Base-by-base conservation (phyloP, 192 early-diverging fungal species). In the Coemansia umbellata region DNA sequence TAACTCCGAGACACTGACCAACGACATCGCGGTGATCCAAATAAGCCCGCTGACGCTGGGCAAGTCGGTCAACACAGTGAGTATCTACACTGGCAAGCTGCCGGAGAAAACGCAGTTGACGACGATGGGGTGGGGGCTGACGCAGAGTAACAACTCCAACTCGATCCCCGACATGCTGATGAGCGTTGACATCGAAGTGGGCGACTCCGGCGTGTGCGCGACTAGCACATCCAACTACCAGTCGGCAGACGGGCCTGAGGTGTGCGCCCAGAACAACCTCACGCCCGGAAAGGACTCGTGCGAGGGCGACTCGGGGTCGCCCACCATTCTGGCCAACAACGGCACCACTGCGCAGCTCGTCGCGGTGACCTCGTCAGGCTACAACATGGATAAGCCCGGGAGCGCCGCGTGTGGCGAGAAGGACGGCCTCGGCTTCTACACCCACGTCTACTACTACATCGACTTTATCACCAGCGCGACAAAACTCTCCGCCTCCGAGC, bases 61-160 rank as follows among this genome's bases (percentile, higher is more conserved):
- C 18, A 31, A 2, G 3, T 42, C 15, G 2, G 43, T 51, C 2
- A 11, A 18, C 2, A 50, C 62, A 0, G 31, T 55, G 13, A 36
- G 43, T 0, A 35, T 77, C 2, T 77, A 62, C 37, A 53, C 55
- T 3, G 63, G 62, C 21, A 30, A 56, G 5, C 31, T 77, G 37
- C 18, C 62, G 2, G 51, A 52, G 37, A 45, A 55, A 24, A 62
- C 51, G 0, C 51, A 44, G 52, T 36, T 77, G 42, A 49, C 35
- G 3, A 69, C 73, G 14, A 68, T 76, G 73, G 73, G 73, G 3
- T 76, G 74, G 74, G 74, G 74, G 28, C 60, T 66, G 52, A 77
- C 67, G 0, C 18, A 45, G 35, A 61, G 60, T 43, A 37, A 47
- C 42, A 42, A 55, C 3, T 21, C 35, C 5, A 28, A 47, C 23